Conservation (phyloP, 805 yeast genomes). For the Cyberlindnera mississippiensis region DNA sequence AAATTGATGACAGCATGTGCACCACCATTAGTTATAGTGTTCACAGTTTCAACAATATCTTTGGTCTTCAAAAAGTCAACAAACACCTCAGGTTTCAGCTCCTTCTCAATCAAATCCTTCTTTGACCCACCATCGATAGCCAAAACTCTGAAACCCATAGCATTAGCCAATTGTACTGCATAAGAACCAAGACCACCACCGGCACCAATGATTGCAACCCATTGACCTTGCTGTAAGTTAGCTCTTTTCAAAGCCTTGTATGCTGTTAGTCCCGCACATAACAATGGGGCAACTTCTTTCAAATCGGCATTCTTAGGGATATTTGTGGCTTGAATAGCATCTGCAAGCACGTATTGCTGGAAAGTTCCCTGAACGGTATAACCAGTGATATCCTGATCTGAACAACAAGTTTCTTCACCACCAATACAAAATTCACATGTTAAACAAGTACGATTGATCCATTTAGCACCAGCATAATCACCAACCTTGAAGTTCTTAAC, state of each 20-base stretch:
- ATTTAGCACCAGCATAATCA: slow-evolving; percentile 62
- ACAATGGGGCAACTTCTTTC: slow-evolving; percentile 53
- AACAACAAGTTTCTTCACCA: slow-evolving; percentile 60
- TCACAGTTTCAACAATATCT: slow-evolving; percentile 44
- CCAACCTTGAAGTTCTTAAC: slow-evolving; percentile 59
- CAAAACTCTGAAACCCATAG: slow-evolving; percentile 68
- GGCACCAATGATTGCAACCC: slow-evolving; percentile 75
- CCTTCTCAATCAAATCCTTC: slow-evolving; percentile 45
- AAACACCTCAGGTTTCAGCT: slow-evolving; percentile 58
- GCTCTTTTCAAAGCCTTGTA: slow-evolving; percentile 65
- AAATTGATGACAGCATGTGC: slow-evolving; percentile 69
- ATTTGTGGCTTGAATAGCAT: slow-evolving; percentile 58
- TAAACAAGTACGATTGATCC: slow-evolving; percentile 66
- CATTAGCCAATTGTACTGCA: slow-evolving; percentile 71
- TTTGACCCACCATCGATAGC: slow-evolving; percentile 73
- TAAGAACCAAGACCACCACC: slow-evolving; percentile 79
- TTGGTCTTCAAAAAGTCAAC: slow-evolving; percentile 49
- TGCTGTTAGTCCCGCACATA: slow-evolving; percentile 79
- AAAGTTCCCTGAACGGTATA: slow-evolving; percentile 81
- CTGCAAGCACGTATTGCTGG: slow-evolving; percentile 62
- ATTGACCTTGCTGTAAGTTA: slow-evolving; percentile 55
- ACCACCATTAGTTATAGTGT: slow-evolving; percentile 52
- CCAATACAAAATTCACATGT: slow-evolving; percentile 58
- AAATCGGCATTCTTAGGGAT: slow-evolving; percentile 51
- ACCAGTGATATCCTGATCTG: slow-evolving; percentile 64